Base-by-base conservation (phyloP, 148 eudicot species). In the Polygonum aviculare region DNA sequence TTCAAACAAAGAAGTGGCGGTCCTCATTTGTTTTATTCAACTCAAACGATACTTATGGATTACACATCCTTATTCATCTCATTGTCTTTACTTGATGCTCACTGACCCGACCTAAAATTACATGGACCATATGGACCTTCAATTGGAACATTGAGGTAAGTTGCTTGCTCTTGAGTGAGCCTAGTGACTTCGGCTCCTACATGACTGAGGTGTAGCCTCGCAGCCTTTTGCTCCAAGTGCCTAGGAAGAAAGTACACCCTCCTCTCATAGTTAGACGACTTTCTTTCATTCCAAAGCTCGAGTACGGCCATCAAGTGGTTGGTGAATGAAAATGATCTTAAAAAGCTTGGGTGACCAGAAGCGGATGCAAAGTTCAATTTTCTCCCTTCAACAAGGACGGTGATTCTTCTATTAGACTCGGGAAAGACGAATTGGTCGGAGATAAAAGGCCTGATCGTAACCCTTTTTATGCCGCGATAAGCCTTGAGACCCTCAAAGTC, bases 291-390 rank as follows among this genome's bases (percentile, higher is more conserved):
- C 45, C 45, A 41, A 41, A 41, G 45, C 45, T 41, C 45, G 8
- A 41, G 45, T 9, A 41, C 7, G 45, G 45, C 45, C 45, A 41
- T 41, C 8, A 41, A 41, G 45, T 41, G 45, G 45, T 41, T 41
- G 45, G 45, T 41, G 45, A 41, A 41, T 9, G 45, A 41, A 9
- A 41, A 6, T 41, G 45, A 41, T 41, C 45, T 41, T 41, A 41
- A 41, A 5, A 41, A 41, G 45, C 45, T 41, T 41, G 45, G 45
- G 45, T 41, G 45, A 41, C 45, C 45, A 4, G 98, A 90, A 75
- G 98, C 97, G 40, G 97, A 93, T 0, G 97, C 98, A 90, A 91
- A 87, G 93, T 93, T 91, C 97, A 93, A 88, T 78, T 91, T 88
- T 62, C 97, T 86, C 39, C 97, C 98, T 90, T 93, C 98, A 0